These are phyloP conservation scores for Tulasnella sp. DNA, from an alignment of 768 basidiomycete genomes.

Conservation along the genomic window DNA sequence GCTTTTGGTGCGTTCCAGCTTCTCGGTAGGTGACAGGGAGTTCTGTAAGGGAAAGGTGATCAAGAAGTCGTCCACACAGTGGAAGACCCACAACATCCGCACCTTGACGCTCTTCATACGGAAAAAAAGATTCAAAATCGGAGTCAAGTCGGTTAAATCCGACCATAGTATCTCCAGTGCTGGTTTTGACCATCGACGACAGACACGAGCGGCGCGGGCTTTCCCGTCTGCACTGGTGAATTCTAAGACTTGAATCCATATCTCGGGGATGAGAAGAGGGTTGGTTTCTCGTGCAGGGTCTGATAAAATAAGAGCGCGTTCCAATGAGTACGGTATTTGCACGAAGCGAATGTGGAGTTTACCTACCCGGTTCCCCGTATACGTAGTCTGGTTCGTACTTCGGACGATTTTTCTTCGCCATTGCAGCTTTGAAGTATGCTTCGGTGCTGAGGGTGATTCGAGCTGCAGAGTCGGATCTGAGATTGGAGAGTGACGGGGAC, in stretches of 20 bases:
- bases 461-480: too few relatives aligned
- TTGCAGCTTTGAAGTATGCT: too few relatives aligned
- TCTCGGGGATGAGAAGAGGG: not conserved
- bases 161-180: not conserved
- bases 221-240: not conserved
- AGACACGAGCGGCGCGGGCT: not conserved
- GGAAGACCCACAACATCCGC: too few relatives aligned
- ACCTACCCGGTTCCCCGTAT: not conserved
- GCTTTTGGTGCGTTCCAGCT: not conserved
- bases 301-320: not conserved
- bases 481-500: too few relatives aligned
- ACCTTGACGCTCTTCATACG: not conserved
- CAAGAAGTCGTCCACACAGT: too few relatives aligned
- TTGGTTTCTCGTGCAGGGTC: not conserved
- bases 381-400: too few relatives aligned
- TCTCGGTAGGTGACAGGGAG: not conserved
- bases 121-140: not conserved
- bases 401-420: too few relatives aligned
- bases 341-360: not conserved
- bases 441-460: too few relatives aligned
- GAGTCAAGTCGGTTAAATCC: not conserved
- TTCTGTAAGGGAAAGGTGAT: not conserved
- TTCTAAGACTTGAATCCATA: not conserved
- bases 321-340: not conserved
- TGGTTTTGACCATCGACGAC: not conserved